These are phyloP conservation scores for Wallacemonas sp. DNA, from an alignment of 208 protist genomes.

Conservation along the genomic window DNA sequence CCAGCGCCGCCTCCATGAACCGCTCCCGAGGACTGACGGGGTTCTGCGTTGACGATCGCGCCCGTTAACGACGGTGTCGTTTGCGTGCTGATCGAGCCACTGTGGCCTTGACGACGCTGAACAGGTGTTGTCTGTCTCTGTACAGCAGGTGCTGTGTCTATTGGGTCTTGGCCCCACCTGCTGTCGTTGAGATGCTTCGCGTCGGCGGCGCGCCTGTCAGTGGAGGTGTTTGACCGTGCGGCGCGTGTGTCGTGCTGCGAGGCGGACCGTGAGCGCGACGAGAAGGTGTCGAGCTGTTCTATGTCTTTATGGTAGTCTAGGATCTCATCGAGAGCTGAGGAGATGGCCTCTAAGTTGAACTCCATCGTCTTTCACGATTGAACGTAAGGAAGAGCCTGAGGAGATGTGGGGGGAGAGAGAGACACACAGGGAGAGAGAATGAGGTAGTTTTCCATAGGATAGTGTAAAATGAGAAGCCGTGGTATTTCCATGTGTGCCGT, in stretches of 20 bases:
- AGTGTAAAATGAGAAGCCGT: too few relatives aligned
- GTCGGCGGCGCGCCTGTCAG: not conserved
- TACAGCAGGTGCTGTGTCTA: too few relatives aligned
- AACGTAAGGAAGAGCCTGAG: not conserved
- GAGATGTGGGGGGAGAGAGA: too few relatives aligned
- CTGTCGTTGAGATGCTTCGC: constrained; percentile 12
- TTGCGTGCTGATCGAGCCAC: too few relatives aligned
- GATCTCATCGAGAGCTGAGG: constrained; percentile 8
- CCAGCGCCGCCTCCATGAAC: too few relatives aligned
- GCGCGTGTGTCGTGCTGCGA: not conserved
- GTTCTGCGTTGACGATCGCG: too few relatives aligned
- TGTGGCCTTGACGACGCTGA: not conserved
- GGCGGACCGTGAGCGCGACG: not conserved
- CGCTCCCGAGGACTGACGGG: too few relatives aligned
- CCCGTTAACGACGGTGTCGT: too few relatives aligned
- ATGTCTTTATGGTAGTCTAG: constrained; percentile 19
- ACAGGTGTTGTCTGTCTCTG: not conserved
- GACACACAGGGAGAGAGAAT: not conserved
- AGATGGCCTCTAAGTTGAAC: constrained; percentile 13
- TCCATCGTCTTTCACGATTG: constrained; percentile 10
- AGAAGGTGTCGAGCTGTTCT: constrained; percentile 11
- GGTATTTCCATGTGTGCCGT: too few relatives aligned
- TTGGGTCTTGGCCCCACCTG: not conserved
- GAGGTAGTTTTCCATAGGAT: too few relatives aligned
- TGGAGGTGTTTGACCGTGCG: not conserved